Base-by-base conservation (phyloP, 139 green algal species). In the Mesotaenium endlicherianum region DNA sequence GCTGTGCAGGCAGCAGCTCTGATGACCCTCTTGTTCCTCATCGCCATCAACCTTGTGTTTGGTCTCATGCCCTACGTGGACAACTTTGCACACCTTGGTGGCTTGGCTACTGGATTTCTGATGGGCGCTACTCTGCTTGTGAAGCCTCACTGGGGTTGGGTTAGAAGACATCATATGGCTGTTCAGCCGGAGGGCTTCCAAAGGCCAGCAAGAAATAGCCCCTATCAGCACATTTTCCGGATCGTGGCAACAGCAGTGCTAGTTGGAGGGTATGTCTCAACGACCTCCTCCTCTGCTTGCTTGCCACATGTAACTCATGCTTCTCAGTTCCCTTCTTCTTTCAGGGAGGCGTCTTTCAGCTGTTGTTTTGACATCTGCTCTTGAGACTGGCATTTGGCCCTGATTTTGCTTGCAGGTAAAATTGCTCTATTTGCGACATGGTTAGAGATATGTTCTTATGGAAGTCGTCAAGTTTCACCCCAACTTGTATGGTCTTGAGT, bases 71-170 rank as follows among this genome's bases (percentile, higher is more conserved):
- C 80, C 1, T 75, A 85, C 39, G 78, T 86, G 4, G 80, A 86
- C 80, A 86, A 86, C 44, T 86, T 86, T 47, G 47, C 74, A 30
- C 80, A 86, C 38, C 20, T 86, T 38, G 80, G 80, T 30, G 80
- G 80, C 43, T 76, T 86, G 30, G 78, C 38, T n/a, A n/a, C 72
- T 14, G 80, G 80, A 75, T 45, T 85, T 14, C 41, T 86, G 17
- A 75, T 86, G 20, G 80, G 80, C 8, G n/a, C 87, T 8, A 36
- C 58, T 17, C 74, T 86, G 1, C 74, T 86, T 14, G 36, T 85
- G 11, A 81, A 86, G 36, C 80, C 80, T 0, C 70, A 86, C 4
- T 39, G 14, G 3, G 59, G 69, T 30, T 86, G 60, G 60, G 60
- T 47, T 8, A 36, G 43, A 11, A 36, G 41, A 5, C 60, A 38